These are phyloP conservation scores for Auxenochlorella pyrenoidosa DNA, from an alignment of 139 green algal genomes.

Conservation along the genomic window DNA sequence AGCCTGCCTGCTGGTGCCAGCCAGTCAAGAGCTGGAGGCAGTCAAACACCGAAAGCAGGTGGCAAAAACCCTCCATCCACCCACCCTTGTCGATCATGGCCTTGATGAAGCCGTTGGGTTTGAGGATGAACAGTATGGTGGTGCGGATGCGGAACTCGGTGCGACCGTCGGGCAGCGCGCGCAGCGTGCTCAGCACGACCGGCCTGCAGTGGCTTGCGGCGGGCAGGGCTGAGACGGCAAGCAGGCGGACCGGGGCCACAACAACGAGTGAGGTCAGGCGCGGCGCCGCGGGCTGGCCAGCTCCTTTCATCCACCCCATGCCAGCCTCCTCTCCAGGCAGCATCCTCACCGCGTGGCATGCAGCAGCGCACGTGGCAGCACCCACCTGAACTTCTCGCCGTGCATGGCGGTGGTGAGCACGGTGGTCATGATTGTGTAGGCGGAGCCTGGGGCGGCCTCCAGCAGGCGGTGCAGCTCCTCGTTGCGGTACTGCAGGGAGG, in stretches of 20 bases:
- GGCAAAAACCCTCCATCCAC: too few relatives aligned
- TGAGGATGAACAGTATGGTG: conserved; percentile 44
- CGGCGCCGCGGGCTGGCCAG: too few relatives aligned
- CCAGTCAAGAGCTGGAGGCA: too few relatives aligned
- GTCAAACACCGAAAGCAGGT: too few relatives aligned
- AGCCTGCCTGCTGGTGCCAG: too few relatives aligned
- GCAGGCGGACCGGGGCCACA: too few relatives aligned
- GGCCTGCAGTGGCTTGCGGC: background rate
- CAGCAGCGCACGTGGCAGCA: background rate
- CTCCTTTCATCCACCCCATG: background rate
- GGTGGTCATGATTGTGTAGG: conserved; percentile 42
- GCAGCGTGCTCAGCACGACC: conserved; percentile 13
- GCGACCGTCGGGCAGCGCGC: background rate
- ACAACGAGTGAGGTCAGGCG: background rate
- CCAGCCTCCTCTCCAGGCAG: too few relatives aligned
- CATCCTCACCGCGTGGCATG: background rate
- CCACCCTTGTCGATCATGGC: conserved; percentile 50
- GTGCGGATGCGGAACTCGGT: conserved; percentile 12
- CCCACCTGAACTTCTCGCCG: conserved; percentile 57
- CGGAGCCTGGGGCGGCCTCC: conserved; percentile 24
- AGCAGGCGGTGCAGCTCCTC: conserved; percentile 49
- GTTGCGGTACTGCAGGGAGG: conserved; percentile 46
- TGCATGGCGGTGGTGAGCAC: conserved; percentile 59
- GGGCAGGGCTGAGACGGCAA: background rate
- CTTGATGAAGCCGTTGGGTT: conserved; percentile 55